Evolutionary conservation across 2,329 filamentous ascomycete genomes (phyloP), one percentile per base, ranked within the genome.

Genomic region (Lachnellula arida): DNA sequence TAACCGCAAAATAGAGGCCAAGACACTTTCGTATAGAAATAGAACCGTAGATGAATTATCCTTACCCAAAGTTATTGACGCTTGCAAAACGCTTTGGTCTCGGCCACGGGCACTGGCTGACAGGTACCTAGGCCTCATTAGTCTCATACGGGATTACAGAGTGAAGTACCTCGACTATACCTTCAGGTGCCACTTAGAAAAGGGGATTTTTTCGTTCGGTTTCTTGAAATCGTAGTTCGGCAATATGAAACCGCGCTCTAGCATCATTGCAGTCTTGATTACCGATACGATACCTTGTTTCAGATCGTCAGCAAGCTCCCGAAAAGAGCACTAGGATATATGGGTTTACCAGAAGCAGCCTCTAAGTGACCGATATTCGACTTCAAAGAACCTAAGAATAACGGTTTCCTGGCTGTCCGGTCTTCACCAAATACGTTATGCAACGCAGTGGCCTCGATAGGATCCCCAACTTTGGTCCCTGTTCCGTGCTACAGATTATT

Each of bases 41-140:
- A 7, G 11, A n/a, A 14, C 17, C 14, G 4, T 25, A 37, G 17
- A 49, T 25, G 14, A 17, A 47, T 17, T 11, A 25, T 43, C 22
- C 17, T 47, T 47, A 47, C 44, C 77, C 77, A 49, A 79, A 69
- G 23, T 61, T 64, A 47, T 69, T 69, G 9, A 70, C 54, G 58
- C 77, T 79, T 57, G 79, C 73, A 61, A 75, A 79, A 51, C 74
- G 74, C 69, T 80, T 80, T 43, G 32, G 49, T 47, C 57, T 53
- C 28, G 65, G 64, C 64, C 64, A 67, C 15, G 64, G 66, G 6
- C 61, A 57, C 43, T 66, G 66, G 52, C 57, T 67, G 15, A 63
- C 59, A 4, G 66, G 72, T 63, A 67, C 63, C 65, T 67, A 32
- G 15, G 7, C 12, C 4, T 19, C 3, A 35, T 65, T 49, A 66